A percentile compares a stretch with the other conserved stretches of the same genome.
phyloP scores from a whole-genome alignment of 805 yeast species.

The Yamadazyma sp. region DNA sequence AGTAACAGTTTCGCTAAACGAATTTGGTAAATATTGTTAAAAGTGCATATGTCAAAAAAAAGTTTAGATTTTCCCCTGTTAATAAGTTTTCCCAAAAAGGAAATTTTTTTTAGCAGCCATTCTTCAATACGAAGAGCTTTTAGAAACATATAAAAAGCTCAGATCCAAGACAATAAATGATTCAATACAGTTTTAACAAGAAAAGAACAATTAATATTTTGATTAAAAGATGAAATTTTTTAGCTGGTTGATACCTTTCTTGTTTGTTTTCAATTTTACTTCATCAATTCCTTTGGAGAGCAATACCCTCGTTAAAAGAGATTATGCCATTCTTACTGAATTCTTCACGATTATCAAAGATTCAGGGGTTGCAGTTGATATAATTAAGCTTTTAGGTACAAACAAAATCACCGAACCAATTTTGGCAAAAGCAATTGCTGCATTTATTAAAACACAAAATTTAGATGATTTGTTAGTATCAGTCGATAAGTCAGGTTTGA shows the following conservation, averaged over 20 bases:
- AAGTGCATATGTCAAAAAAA: too few species aligned
- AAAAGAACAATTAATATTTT: not conserved
- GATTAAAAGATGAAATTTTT: slow-evolving; percentile 4
- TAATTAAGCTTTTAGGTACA: slow-evolving; percentile 20
- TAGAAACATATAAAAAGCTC: not conserved
- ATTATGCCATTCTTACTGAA: slow-evolving; percentile 19
- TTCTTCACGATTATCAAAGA: slow-evolving; percentile 20
- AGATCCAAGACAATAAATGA: not conserved
- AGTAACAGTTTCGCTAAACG: too few species aligned
- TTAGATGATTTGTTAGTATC: slow-evolving; percentile 19
- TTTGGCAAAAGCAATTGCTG: slow-evolving; percentile 21
- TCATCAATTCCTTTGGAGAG: slow-evolving; percentile 4
- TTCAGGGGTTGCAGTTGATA: slow-evolving; percentile 19
- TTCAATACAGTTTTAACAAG: not conserved
- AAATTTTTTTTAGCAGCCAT: slow-evolving; percentile 5
- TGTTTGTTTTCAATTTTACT: slow-evolving; percentile 4
- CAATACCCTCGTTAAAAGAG: slow-evolving; percentile 12
- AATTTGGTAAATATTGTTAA: too few species aligned
- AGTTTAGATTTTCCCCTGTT: too few species aligned
- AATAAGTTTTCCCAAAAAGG: slow-evolving; percentile 7
- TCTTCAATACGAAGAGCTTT: too few species aligned
- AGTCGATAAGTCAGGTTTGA: slow-evolving; percentile 25
- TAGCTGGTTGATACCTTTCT: slow-evolving; percentile 6
- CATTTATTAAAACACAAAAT: slow-evolving; percentile 19
- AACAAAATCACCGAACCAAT: slow-evolving; percentile 24